These are phyloP conservation scores for Trichoderma sp. DNA, from an alignment of 2,329 filamentous ascomycete genomes.

Conservation along the genomic window DNA sequence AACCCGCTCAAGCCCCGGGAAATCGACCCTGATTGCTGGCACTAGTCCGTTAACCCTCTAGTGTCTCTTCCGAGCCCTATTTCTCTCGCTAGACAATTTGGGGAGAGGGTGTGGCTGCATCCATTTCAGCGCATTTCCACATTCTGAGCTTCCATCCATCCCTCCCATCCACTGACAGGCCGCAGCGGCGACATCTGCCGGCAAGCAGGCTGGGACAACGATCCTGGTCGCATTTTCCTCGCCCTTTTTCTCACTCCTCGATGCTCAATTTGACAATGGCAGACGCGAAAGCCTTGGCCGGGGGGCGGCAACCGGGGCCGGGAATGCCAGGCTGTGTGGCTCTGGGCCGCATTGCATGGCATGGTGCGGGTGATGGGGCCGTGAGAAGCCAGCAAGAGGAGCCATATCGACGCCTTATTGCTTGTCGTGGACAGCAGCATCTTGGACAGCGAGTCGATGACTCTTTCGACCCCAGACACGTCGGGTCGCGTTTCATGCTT, in stretches of 20 bases:
- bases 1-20: conserved; percentile 39
- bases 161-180: conserved; percentile 1
- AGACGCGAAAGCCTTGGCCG: background rate
- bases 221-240: conserved; percentile 5
- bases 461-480: conserved; percentile 11
- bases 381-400: no score
- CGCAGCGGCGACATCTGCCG: conserved; percentile 9
- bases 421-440: background rate
- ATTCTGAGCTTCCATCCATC: background rate
- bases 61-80: no score
- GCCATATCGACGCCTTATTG: background rate
- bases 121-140: no score
- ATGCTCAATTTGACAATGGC: no score
- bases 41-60: no score
- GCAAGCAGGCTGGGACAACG: conserved; percentile 15
- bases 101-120: background rate
- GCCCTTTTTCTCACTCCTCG: no score
- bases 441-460: background rate
- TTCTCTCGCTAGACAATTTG: no score
- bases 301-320: conserved; percentile 1
- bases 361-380: background rate
- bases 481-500: conserved; percentile 26
- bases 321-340: background rate
- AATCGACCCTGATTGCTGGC: conserved; percentile 30
- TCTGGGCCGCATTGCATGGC: conserved; percentile 5